phyloP scores from a whole-genome alignment of 257 asterid species.

The Leonotis leonurus region DNA sequence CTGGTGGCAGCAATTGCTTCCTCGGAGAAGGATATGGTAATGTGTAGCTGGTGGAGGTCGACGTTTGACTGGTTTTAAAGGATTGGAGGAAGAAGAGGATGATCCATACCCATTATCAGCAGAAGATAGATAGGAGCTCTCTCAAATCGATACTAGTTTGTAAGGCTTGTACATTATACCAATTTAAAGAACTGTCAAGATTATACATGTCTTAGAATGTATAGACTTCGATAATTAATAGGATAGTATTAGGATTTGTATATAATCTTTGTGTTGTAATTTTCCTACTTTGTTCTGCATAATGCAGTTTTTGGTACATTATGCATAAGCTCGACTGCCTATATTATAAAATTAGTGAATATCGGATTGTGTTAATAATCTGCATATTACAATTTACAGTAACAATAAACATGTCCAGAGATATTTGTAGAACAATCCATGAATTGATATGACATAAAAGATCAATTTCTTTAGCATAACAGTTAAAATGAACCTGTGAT shows the following conservation, averaged over 20 bases:
- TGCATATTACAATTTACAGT: no score
- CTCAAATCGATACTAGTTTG: neutral
- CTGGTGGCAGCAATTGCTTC: conserved; percentile 64
- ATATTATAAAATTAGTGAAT: neutral
- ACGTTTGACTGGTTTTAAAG: neutral
- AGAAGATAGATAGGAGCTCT: no score
- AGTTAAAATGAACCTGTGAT: no score
- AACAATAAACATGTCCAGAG: no score
- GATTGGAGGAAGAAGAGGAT: neutral
- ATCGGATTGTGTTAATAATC: no score
- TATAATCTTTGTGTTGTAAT: neutral
- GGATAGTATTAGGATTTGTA: neutral
- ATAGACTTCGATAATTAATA: neutral
- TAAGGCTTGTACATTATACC: neutral
- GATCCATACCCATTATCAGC: neutral
- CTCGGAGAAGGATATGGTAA: conserved; percentile 33
- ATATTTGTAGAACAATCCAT: no score
- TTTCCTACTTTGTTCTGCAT: neutral
- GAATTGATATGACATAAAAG: no score
- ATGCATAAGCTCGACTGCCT: neutral
- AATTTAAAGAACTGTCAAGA: neutral
- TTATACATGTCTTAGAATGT: conserved; percentile 1
- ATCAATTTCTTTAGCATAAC: no score
- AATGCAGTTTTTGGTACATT: neutral
- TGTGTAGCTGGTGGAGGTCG: neutral